Evolutionary conservation across 192 early-diverging fungal species (phyloP), one percentile per base, ranked within the genome.

Genomic region (Coemansia sp.): DNA sequence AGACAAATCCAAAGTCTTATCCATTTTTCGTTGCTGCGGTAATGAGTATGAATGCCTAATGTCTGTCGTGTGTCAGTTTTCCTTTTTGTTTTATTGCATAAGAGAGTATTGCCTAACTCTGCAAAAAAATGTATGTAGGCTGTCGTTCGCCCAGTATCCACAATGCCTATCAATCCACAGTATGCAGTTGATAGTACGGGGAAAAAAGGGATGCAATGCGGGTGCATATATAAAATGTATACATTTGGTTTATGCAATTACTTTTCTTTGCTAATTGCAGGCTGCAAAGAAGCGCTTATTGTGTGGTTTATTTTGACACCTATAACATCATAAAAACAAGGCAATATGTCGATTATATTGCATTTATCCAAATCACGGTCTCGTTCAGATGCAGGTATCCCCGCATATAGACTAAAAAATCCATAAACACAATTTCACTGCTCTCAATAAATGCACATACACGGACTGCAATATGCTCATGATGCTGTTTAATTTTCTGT

Each of bases 211-310:
- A n/a, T 59, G 57, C 41, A 59, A 47, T 25, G 8, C 41, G 48
- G 12, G 25, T 60, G 58, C 58, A 50, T 60, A 60, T 60, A 60
- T 49, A 60, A 50, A 60, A 50, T 31, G 23, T 16, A 50, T 21
- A 49, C 48, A 30, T 26, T 23, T 19, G 10, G 10, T 58, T 24
- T 41, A 58, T 58, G 56, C 34, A 58, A 58, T 58, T 58, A 7
- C 34, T 8, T 58, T 58, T 58, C 22, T 52, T 52, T 52, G 21
- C 21, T 52, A 22, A 22, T 58, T 38, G 34, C 56, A 58, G 38
- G 38, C 7, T 44, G 38, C 5, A 44, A 44, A 44, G 38, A 9
- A 16, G 38, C 14, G 7, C 16, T 44, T 44, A 44, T 44, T 28
- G 28, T 34, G 28, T 25, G 19, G 5, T 8, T 56, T 26, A 18